A percentile compares a stretch with the other conserved stretches of the same genome.
These are phyloP conservation scores for Chloromonas sp. DNA, from an alignment of 163 green algal species.

Conservation along the genomic window DNA sequence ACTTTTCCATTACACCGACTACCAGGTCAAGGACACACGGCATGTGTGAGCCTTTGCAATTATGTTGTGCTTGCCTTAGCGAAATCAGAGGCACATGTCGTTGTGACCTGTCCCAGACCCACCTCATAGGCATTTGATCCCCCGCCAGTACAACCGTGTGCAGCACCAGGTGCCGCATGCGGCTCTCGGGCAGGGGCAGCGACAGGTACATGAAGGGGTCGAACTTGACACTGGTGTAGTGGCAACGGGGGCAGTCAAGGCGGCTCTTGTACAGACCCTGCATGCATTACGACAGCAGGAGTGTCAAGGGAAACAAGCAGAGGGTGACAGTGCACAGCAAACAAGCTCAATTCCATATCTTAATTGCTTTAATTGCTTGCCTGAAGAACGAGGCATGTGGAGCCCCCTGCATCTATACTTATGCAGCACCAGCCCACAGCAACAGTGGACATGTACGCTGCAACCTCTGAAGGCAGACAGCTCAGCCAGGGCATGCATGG, in stretches of 20 bases:
- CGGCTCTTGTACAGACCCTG: slow-evolving; percentile 84
- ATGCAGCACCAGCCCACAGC: no score
- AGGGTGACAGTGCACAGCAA: no score
- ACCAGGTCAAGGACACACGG: background rate
- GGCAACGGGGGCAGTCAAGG: slow-evolving; percentile 83
- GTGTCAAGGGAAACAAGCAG: no score
- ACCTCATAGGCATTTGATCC: background rate
- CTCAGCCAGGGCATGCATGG: no score
- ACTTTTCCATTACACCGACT: no score
- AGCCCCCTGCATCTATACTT: no score
- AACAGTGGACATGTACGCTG: no score
- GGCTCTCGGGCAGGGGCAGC: slow-evolving; percentile 76
- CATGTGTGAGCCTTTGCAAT: background rate
- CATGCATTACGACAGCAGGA: background rate
- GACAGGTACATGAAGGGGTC: slow-evolving; percentile 97
- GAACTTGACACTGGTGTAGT: slow-evolving; percentile 73
- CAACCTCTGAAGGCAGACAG: no score
- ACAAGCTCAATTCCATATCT: no score
- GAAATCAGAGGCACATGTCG: background rate
- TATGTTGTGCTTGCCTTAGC: background rate
- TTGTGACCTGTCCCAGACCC: background rate
- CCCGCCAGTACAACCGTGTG: slow-evolving; percentile 63
- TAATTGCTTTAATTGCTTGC: no score
- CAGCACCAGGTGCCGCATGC: slow-evolving; percentile 43
- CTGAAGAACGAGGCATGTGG: no score